phyloP scores from a whole-genome alignment of 1,284 basidiomycete genomes.

The Leccinum variabile region DNA sequence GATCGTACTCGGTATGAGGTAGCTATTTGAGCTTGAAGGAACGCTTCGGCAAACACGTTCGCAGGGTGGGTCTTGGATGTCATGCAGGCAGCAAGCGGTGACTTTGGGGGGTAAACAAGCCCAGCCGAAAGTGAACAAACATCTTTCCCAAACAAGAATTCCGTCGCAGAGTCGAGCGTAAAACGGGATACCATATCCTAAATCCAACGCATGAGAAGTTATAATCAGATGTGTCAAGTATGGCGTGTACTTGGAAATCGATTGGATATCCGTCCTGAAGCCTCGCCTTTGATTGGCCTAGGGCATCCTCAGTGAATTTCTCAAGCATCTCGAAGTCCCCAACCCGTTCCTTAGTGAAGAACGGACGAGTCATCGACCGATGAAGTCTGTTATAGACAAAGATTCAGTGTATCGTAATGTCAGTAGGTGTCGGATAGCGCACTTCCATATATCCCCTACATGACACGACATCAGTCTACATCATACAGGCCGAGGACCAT shows the following conservation, averaged over 20 bases:
- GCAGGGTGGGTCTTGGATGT: slow-evolving; percentile 22
- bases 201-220: neutral
- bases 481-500: neutral
- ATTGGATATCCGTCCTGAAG: slow-evolving; percentile 44
- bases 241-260: slow-evolving; percentile 46
- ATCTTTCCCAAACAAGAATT: slow-evolving; percentile 41
- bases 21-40: slow-evolving; percentile 30
- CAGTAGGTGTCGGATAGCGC: slow-evolving; percentile 3
- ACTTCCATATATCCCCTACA: slow-evolving; percentile 57
- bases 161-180: slow-evolving; percentile 42
- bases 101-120: slow-evolving; percentile 29
- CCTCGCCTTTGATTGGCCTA: slow-evolving; percentile 41
- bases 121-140: slow-evolving; percentile 33
- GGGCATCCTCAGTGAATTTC: slow-evolving; percentile 42
- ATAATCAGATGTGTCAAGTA: neutral
- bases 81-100: slow-evolving; percentile 10
- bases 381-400: slow-evolving; percentile 42
- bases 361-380: slow-evolving; percentile 56
- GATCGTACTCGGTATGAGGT: slow-evolving; percentile 21
- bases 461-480: neutral
- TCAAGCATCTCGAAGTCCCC: slow-evolving; percentile 55
- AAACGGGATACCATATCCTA: slow-evolving; percentile 41
- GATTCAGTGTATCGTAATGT: slow-evolving; percentile 6
- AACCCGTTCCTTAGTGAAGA: slow-evolving; percentile 53
- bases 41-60: slow-evolving; percentile 36